Conservation (phyloP, 306 rosid genomes). For the Benincasa hispida region DNA sequence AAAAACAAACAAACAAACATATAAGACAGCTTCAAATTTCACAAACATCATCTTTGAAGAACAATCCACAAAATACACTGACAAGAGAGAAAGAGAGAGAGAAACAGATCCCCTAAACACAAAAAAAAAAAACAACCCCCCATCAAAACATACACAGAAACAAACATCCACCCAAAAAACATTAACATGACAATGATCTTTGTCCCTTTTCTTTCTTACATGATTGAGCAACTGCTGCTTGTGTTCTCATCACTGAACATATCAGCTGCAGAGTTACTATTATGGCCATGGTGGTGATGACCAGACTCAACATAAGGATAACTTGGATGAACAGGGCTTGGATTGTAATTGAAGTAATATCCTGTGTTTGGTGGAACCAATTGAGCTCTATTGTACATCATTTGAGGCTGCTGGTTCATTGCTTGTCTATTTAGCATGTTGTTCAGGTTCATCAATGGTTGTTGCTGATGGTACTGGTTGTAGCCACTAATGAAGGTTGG, state of each 20-base stretch:
- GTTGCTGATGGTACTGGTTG: background rate
- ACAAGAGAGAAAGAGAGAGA: background rate
- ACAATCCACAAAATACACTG: slow-evolving; percentile 1
- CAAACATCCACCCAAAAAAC: background rate
- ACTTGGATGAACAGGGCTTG: slow-evolving; percentile 20
- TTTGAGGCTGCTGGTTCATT: slow-evolving; percentile 56
- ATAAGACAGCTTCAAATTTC: slow-evolving; percentile 5
- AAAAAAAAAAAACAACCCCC: background rate
- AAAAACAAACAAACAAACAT: background rate
- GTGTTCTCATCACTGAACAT: slow-evolving; percentile 78
- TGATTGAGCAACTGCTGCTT: slow-evolving; percentile 59
- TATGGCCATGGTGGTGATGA: slow-evolving; percentile 20
- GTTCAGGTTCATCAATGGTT: slow-evolving; percentile 50
- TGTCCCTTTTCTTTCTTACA: slow-evolving; percentile 26
- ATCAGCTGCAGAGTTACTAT: slow-evolving; percentile 43
- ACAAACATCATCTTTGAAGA: background rate
- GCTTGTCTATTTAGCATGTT: slow-evolving; percentile 49
- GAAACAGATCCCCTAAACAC: background rate
- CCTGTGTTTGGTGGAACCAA: slow-evolving; percentile 60
- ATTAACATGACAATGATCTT: background rate
- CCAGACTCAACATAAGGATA: background rate
- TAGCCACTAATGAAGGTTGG: background rate
- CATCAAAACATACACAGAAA: background rate
- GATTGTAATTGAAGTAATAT: slow-evolving; percentile 42
- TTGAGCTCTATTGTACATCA: slow-evolving; percentile 81